Conservation (phyloP, 2,329 filamentous ascomycete genomes). For the Boeremia lycopersici region DNA sequence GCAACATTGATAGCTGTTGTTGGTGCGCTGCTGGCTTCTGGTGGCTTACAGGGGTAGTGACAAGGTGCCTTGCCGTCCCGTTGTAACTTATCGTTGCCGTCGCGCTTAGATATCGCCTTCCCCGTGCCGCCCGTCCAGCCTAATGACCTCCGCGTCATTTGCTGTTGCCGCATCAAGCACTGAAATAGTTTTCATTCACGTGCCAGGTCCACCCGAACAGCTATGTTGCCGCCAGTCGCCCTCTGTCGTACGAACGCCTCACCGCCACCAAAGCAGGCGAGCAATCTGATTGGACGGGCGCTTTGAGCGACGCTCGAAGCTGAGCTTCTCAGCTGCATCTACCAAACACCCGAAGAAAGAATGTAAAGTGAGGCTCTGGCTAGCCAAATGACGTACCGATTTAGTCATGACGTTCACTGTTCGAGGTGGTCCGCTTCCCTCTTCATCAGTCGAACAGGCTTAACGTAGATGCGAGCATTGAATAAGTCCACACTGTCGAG, state of each 20-base stretch:
- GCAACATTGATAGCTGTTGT: slow-evolving; percentile 29
- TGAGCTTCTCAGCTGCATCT: background rate
- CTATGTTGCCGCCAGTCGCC: slow-evolving; percentile 3
- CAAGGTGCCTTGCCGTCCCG: slow-evolving; percentile 22
- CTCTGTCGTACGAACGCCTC: slow-evolving; percentile 32
- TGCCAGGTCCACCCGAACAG: background rate
- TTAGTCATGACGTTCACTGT: background rate
- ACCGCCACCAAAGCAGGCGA: background rate
- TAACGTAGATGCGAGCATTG: slow-evolving; percentile 34
- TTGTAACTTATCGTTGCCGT: slow-evolving; percentile 16
- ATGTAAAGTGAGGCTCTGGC: background rate
- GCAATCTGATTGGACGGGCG: background rate
- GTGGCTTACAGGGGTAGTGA: slow-evolving; percentile 33
- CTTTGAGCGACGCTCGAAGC: background rate
- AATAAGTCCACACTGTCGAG: slow-evolving; percentile 48
- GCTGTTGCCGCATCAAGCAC: slow-evolving; percentile 4
- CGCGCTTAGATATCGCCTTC: slow-evolving; percentile 14
- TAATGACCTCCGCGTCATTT: background rate
- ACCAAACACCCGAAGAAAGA: background rate
- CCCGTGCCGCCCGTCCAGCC: slow-evolving; percentile 11
- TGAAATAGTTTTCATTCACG: slow-evolving; percentile 19
- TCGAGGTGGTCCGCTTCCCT: slow-evolving; percentile 21
- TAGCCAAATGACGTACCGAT: background rate
- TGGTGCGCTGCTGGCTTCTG: slow-evolving; percentile 32
- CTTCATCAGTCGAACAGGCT: slow-evolving; percentile 48